Evolutionary conservation across 495 filamentous ascomycete genomes (phyloP).

Genomic region (Xylaria bambusicola): DNA sequence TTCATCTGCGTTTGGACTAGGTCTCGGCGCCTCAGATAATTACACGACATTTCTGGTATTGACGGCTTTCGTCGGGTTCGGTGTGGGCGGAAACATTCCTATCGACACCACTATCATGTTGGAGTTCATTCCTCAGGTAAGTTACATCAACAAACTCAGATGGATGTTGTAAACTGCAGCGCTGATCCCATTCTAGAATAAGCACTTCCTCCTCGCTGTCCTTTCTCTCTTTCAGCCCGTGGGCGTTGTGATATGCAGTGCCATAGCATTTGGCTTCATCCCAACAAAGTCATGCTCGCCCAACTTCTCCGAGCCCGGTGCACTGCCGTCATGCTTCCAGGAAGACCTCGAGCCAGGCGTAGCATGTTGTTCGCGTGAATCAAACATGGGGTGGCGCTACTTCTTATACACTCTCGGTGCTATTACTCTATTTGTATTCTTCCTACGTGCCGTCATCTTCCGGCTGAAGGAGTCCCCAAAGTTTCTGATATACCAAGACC

Average conservation of each 20-base stretch:
- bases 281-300: conserved; percentile 44
- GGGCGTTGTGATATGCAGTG: conserved; percentile 45
- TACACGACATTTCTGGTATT: conserved; percentile 46
- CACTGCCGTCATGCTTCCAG: conserved; percentile 14
- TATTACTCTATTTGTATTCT: conserved; percentile 46
- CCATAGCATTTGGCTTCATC: conserved; percentile 51
- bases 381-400: conserved; percentile 61
- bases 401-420: conserved; percentile 47
- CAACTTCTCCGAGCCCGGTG: conserved; percentile 24
- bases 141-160: conserved; percentile 22
- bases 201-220: conserved; percentile 47
- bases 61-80: conserved; percentile 50
- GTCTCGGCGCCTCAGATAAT: conserved; percentile 42
- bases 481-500: conserved; percentile 45
- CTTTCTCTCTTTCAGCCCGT: conserved; percentile 53
- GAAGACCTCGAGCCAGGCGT: background rate
- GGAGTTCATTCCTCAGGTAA: conserved; percentile 47
- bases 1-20: conserved; percentile 46
- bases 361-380: conserved; percentile 48
- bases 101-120: conserved; percentile 54
- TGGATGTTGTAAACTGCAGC: background rate
- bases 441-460: conserved; percentile 48
- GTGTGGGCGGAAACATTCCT: conserved; percentile 53
- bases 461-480: conserved; percentile 50
- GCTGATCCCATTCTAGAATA: conserved; percentile 32